Base-by-base conservation (phyloP, 148 eudicot genomes). In the Suaeda aralocaspica region DNA sequence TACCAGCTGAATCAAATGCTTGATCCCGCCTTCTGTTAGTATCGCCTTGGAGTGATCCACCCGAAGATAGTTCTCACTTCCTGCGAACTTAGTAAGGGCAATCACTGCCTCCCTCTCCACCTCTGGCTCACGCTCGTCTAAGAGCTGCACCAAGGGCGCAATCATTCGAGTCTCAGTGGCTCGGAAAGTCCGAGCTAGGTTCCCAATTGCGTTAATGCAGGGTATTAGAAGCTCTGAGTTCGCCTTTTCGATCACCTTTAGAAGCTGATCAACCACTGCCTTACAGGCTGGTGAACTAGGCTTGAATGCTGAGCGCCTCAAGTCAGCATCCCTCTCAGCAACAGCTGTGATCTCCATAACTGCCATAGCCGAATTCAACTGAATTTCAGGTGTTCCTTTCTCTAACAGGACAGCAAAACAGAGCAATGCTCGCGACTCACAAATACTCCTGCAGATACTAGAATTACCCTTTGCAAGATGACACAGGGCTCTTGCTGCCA, bases 141-240 rank as follows among this genome's bases (percentile, higher is more conserved):
- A 85, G 24, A 94, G 73, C 45, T 48, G 78, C 31, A 91, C 98
- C 62, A 94, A 72, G 0, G 98, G 98, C 31, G 79, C 76, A 18
- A 94, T 91, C 89, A 94, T 87, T 51, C 97, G 70, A 9, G 92
- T 87, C 75, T 94, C 98, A 0, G 98, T 94, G 0, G 98, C 97
- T 33, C 84, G 77, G 67, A 94, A 94, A 11, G 97, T 94, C 67
- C 92, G 78, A 11, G 92, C 98, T 31, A 94, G 69, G 44, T 91
- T 85, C 41, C 98, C 98, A 59, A 91, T 81, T 9, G 97, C 83
- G 51, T 77, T 91, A 1, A 94, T 61, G 52, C 98, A 94, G 0
- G 98, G 96, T 4, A 86, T 62, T 5, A 94, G 80, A 14, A 94
- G 79, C 26, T 94, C 86, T 0, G 96, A 83, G 60, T 91, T 89